Evolutionary conservation across 805 yeast species (phyloP).

Genomic region (Metschnikowia bowlesiae): DNA sequence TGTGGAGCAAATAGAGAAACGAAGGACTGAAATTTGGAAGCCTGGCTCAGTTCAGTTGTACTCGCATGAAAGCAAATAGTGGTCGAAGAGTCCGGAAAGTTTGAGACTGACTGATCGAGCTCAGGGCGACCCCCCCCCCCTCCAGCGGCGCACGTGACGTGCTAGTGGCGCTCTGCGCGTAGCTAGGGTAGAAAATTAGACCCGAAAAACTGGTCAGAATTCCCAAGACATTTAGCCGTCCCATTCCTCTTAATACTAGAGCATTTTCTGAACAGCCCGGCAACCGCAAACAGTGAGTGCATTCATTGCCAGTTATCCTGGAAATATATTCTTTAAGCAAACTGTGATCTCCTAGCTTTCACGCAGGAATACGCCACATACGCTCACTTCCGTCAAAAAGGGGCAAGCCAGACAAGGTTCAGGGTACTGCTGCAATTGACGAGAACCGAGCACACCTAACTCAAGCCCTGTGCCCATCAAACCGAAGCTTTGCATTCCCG

Average conservation of each 20-base stretch:
- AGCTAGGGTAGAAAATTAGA: slow-evolving; percentile 1
- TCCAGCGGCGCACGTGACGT: background rate
- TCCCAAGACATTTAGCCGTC: background rate
- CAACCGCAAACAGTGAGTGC: background rate
- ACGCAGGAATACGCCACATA: background rate
- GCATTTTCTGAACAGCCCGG: background rate
- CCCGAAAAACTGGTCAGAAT: background rate
- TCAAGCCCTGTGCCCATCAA: background rate
- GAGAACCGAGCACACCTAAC: no score
- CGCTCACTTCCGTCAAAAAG: background rate
- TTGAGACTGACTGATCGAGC: background rate
- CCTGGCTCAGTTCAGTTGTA: no score
- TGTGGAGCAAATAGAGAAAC: background rate
- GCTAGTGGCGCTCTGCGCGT: slow-evolving; percentile 5
- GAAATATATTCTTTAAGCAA: background rate
- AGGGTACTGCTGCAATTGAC: background rate
- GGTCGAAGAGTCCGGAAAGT: background rate
- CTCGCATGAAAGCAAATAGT: no score
- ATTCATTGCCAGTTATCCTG: background rate
- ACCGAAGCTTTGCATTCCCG: background rate
- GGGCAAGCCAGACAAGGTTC: background rate
- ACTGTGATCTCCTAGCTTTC: background rate
- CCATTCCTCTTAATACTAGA: background rate
- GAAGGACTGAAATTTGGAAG: no score
- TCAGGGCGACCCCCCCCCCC: background rate